These are phyloP conservation scores for Akebia trifoliata DNA, from an alignment of 164 flowering plant genomes.

Conservation along the genomic window DNA sequence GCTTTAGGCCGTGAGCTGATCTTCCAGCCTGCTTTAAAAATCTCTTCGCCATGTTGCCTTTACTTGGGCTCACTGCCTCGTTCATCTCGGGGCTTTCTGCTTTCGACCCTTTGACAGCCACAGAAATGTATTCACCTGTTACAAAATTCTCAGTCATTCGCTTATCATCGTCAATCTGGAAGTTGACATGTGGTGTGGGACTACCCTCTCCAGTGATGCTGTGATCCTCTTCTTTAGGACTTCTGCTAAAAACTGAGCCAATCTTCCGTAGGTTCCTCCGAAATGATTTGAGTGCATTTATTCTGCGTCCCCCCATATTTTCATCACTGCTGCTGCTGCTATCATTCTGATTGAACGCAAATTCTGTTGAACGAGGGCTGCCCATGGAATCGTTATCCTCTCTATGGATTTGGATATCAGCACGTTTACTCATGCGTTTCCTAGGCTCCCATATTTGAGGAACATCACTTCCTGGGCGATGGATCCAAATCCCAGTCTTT, in stretches of 20 bases:
- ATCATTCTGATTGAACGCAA: constrained; percentile 19
- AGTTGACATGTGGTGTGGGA: constrained; percentile 39
- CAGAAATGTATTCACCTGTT: constrained; percentile 32
- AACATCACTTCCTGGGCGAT: constrained; percentile 73
- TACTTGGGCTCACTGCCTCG: constrained; percentile 31
- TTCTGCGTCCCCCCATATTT: constrained; percentile 27
- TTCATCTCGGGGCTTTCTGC: constrained; percentile 29
- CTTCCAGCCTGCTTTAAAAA: constrained; percentile 23
- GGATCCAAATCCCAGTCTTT: constrained; percentile 76
- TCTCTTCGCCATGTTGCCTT: constrained; percentile 45
- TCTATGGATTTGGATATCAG: constrained; percentile 34
- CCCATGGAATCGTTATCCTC: constrained; percentile 25
- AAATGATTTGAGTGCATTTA: constrained; percentile 21
- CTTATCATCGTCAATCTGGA: constrained; percentile 33
- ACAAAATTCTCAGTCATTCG: constrained; percentile 35
- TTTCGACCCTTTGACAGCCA: constrained; percentile 18
- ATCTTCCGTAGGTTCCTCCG: constrained; percentile 46
- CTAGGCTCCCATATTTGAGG: constrained; percentile 80
- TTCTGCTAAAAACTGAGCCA: constrained; percentile 43
- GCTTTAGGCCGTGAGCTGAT: constrained; percentile 30
- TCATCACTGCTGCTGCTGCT: constrained; percentile 52
- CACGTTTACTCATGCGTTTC: constrained; percentile 50
- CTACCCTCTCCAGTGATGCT: constrained; percentile 26
- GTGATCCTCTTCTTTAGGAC: constrained; percentile 28
- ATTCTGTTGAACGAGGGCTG: constrained; percentile 23